phyloP scores from a whole-genome alignment of 495 filamentous ascomycete genomes.

The Podospora sp. region DNA sequence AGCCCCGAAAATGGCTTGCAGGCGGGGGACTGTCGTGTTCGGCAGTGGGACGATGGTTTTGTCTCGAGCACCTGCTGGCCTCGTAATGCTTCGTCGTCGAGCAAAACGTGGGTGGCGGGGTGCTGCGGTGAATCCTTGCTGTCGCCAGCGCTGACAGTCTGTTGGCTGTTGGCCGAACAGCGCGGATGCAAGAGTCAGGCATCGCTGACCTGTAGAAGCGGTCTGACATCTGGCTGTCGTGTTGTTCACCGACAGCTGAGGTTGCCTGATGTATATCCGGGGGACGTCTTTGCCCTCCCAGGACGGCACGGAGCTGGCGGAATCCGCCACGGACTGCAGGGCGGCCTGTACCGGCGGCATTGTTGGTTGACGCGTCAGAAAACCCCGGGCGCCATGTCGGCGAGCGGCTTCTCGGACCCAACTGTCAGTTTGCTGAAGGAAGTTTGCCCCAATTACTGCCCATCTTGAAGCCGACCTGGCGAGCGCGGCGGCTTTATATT shows the following conservation, averaged over 20 bases:
- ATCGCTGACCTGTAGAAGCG: slow-evolving; percentile 2
- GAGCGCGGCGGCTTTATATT: neutral
- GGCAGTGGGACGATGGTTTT: neutral
- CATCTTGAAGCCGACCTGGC: neutral
- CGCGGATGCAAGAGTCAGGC: neutral
- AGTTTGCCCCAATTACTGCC: neutral
- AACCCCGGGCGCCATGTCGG: neutral
- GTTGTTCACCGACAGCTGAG: neutral
- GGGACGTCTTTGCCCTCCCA: neutral
- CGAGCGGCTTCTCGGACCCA: neutral
- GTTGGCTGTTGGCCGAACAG: slow-evolving; percentile 1
- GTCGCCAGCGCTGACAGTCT: neutral
- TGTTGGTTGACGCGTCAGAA: slow-evolving; percentile 9
- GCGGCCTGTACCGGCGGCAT: neutral
- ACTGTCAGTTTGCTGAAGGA: neutral
- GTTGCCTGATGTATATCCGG: neutral
- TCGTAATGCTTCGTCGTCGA: neutral
- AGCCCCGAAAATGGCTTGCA: neutral
- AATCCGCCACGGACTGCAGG: slow-evolving; percentile 14
- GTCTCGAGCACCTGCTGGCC: neutral
- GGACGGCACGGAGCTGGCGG: neutral
- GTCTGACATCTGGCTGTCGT: neutral
- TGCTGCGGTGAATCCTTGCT: slow-evolving; percentile 1
- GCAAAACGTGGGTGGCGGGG: neutral
- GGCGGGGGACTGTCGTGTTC: neutral